Evolutionary conservation across 306 rosid species (phyloP).

Genomic region (Cucurbita argyrosperma): DNA sequence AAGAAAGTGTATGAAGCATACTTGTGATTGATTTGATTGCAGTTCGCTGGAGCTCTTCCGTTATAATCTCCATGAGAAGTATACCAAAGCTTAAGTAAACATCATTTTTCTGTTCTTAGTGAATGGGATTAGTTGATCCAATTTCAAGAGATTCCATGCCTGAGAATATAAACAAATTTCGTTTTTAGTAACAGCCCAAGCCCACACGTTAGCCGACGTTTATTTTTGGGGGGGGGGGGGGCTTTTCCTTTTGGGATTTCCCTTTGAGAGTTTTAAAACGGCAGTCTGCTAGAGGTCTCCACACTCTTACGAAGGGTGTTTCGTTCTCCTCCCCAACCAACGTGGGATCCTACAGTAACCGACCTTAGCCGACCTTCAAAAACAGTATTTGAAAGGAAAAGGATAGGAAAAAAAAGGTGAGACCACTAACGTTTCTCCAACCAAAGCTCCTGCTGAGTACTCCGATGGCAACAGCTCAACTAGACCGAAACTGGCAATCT

Average conservation of each 20-base stretch:
- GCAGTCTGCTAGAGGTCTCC: too few species aligned
- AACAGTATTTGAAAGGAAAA: neutral
- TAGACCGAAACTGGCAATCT: constrained; percentile 41
- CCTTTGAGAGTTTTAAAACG: too few species aligned
- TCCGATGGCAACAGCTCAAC: constrained; percentile 21
- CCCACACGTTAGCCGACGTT: too few species aligned
- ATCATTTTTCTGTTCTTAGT: constrained; percentile 26
- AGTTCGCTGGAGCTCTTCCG: constrained; percentile 35
- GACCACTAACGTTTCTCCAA: constrained; percentile 28
- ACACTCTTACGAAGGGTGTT: too few species aligned
- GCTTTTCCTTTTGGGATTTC: too few species aligned
- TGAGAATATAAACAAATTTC: constrained; percentile 3
- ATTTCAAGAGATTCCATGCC: constrained; percentile 23
- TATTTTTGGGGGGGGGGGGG: too few species aligned
- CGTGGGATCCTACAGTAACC: too few species aligned
- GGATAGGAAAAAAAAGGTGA: too few species aligned
- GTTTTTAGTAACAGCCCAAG: too few species aligned
- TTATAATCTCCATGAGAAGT: constrained; percentile 51
- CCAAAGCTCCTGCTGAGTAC: constrained; percentile 7
- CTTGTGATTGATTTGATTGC: constrained; percentile 23
- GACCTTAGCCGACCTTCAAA: too few species aligned
- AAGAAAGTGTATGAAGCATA: constrained; percentile 10
- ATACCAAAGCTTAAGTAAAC: constrained; percentile 54
- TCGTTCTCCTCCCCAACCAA: too few species aligned
- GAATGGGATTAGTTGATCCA: constrained; percentile 12